These are phyloP conservation scores for Neonectria coccinea DNA, from an alignment of 2,329 filamentous ascomycete genomes.

Conservation along the genomic window DNA sequence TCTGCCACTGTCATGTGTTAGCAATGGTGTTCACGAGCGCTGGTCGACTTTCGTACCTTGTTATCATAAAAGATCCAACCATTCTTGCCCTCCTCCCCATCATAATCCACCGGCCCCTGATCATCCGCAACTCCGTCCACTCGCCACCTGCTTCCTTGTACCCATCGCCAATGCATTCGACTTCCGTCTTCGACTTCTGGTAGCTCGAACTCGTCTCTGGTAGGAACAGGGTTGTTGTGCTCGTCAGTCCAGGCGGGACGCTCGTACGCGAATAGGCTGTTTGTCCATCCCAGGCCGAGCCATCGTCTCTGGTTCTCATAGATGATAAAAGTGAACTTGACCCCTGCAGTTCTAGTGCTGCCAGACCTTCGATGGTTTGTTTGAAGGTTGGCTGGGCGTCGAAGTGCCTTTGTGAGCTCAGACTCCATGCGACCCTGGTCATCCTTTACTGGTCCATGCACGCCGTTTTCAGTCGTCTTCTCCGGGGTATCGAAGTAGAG, in stretches of 20 bases:
- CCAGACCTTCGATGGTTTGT: conserved; percentile 49
- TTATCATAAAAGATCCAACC: conserved; percentile 99
- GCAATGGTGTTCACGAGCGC: background rate
- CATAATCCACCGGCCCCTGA: conserved; percentile 59
- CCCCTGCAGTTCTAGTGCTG: conserved; percentile 74
- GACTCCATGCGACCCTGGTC: conserved; percentile 51
- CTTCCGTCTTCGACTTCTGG: conserved; percentile 71
- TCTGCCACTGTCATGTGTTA: conserved; percentile 78
- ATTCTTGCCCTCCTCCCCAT: conserved; percentile 71
- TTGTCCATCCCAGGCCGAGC: conserved; percentile 95
- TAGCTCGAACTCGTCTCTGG: conserved; percentile 76
- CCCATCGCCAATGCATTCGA: conserved; percentile 78
- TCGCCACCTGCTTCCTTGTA: conserved; percentile 84
- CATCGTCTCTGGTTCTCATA: conserved; percentile 97
- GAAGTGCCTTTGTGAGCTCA: conserved; percentile 60
- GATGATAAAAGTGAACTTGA: conserved; percentile 95
- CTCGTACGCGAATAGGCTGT: conserved; percentile 90
- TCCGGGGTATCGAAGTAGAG: conserved; percentile 73
- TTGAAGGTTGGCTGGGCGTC: conserved; percentile 42
- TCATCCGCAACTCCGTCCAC: conserved; percentile 79
- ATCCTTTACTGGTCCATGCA: conserved; percentile 40
- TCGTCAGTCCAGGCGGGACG: conserved; percentile 95
- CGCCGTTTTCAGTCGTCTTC: conserved; percentile 47
- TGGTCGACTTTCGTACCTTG: conserved; percentile 69
- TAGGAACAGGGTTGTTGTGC: conserved; percentile 83